A percentile compares a stretch with the other conserved stretches of the same genome.
Evolutionary conservation across 192 early-diverging fungal species (phyloP).

Genomic region (Chytriomyces sp.): DNA sequence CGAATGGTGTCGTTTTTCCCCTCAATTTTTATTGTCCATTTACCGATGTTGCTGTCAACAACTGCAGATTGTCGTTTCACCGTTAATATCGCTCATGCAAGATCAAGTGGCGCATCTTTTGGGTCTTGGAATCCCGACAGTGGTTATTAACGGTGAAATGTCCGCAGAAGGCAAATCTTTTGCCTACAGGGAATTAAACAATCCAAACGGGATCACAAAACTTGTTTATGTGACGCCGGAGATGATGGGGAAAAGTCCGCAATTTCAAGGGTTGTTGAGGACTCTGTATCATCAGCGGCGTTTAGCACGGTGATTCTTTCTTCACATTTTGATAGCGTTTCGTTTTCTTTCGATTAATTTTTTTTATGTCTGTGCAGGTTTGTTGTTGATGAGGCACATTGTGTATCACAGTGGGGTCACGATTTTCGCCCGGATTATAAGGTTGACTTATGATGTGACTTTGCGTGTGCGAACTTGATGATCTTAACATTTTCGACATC

Average conservation of each 20-base stretch:
- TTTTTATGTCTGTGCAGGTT: conserved; percentile 48
- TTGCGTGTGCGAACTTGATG: neutral
- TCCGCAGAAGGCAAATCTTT: conserved; percentile 53
- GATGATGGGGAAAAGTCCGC: conserved; percentile 70
- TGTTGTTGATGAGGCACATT: conserved; percentile 98
- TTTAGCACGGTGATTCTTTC: conserved; percentile 61
- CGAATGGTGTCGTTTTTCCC: conserved; percentile 2
- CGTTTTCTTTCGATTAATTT: neutral
- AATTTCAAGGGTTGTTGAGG: conserved; percentile 62
- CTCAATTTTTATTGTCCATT: neutral
- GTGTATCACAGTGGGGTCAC: conserved; percentile 95
- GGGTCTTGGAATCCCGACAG: conserved; percentile 58
- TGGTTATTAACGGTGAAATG: conserved; percentile 69
- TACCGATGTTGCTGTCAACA: neutral
- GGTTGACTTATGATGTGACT: conserved; percentile 20
- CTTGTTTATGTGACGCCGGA: conserved; percentile 88
- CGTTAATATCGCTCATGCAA: conserved; percentile 92
- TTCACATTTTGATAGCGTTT: neutral
- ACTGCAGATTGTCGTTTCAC: conserved; percentile 77
- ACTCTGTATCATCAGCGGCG: conserved; percentile 62
- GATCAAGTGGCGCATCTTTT: conserved; percentile 88
- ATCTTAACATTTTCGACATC: neutral
- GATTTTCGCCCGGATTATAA: conserved; percentile 96
- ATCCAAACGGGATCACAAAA: conserved; percentile 53
- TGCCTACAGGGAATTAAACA: conserved; percentile 64